Evolutionary conservation across 768 basidiomycete species (phyloP), one percentile per base, ranked within the genome.

Genomic region (Serendipita indica): DNA sequence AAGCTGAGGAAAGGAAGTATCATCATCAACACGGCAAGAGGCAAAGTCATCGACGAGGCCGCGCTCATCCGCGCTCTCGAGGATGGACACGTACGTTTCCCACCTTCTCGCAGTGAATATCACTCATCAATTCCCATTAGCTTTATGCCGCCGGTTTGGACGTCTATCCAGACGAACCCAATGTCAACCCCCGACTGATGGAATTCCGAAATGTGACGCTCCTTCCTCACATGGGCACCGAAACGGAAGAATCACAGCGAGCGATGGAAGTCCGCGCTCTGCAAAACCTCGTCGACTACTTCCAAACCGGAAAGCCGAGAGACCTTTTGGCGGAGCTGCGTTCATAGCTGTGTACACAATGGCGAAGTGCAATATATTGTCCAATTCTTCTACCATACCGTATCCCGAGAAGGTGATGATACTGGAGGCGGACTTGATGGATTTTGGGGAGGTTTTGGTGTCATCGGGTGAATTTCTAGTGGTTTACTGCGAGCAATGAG

Each of bases 221-320:
- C 6, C 76, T 97, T 18, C 93, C 92, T 0, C 93, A 94, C 69
- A 83, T 94, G 82, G 93, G 92, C 4, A 91, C 89, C 0, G 83
- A 88, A 68, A 91, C 80, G 57, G 79, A 81, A 62, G 90, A 92
- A 65, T 77, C 84, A 3, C 85, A 88, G 67, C 76, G 75, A 60
- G 77, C 77, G 67, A 91, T 91, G 89, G 89, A 91, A 71, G 74
- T 89, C 33, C 79, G 86, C n/a, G 86, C 89, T 5, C 73, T 92
- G 63, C 79, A 77, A 27, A 90, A 92, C 65, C 67, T 92, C 58
- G 76, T 72, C 61, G 85, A 89, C 65, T 90, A 77, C 69, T 69
- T 90, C 60, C 74, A 72, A 14, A 72, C 71, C 12, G 86, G 86
- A 1, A 74, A 64, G 63, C 86, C 86, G 22, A 74, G 73, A 59